A percentile compares a stretch with the other conserved stretches of the same genome.
Conservation (phyloP, 2,329 filamentous ascomycete genomes). For the Colletotrichum trifolii region DNA sequence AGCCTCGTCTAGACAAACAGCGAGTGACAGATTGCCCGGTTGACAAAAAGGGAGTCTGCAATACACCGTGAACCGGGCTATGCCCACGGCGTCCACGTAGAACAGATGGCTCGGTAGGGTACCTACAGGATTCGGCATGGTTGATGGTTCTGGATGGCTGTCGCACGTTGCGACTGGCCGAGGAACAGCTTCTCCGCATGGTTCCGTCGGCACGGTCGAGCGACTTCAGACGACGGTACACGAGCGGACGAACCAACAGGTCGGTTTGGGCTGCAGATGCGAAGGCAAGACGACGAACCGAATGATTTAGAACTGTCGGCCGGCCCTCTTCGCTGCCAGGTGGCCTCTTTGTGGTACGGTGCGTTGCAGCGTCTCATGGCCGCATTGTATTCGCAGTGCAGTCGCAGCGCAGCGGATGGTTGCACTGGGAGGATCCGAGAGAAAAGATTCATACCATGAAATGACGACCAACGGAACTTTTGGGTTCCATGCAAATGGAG, state of each 20-base stretch:
- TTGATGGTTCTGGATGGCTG: conserved; percentile 6
- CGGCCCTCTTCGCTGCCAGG: background rate
- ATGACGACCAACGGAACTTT: conserved; percentile 7
- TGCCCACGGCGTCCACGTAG: conserved; percentile 8
- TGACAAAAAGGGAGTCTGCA: conserved; percentile 19
- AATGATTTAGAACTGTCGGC: background rate
- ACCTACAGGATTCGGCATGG: background rate
- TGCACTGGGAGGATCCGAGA: background rate
- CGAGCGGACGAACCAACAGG: conserved; percentile 13
- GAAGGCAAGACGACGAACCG: background rate
- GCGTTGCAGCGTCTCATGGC: too few species aligned
- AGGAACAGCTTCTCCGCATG: conserved; percentile 16
- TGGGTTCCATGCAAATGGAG: background rate
- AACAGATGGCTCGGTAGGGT: background rate
- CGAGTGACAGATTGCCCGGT: conserved; percentile 8
- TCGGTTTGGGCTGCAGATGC: conserved; percentile 29
- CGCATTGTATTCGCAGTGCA: too few species aligned
- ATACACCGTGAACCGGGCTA: conserved; percentile 32
- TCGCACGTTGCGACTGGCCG: conserved; percentile 16
- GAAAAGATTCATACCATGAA: conserved; percentile 1
- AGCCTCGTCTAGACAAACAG: conserved; percentile 6
- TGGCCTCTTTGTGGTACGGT: background rate
- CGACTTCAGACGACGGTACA: conserved; percentile 25
- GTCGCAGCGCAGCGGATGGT: conserved; percentile 3
- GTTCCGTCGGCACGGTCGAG: conserved; percentile 14